Evolutionary conservation across 345 rosid species (phyloP), one percentile per base, ranked within the genome.

Genomic region (Noccaea bulbosa): DNA sequence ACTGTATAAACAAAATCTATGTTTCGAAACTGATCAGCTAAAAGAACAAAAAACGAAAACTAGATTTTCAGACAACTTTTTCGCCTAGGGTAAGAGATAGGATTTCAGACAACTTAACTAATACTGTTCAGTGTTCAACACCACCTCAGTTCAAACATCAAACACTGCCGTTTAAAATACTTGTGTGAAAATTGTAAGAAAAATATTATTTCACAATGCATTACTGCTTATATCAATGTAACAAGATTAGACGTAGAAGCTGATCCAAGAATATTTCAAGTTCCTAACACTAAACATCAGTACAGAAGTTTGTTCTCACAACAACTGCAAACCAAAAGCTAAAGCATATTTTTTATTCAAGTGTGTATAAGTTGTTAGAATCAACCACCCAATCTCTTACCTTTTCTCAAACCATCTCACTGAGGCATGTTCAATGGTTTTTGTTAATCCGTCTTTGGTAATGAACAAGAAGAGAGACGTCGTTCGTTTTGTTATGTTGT

Each of bases 341-440:
- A 32, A 20, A 8, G 33, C 17, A 30, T 47, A 62, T 72, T 72
- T 46, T 49, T 73, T 73, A 73, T 73, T 67, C 8, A 33, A 27
- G 55, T 74, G 78, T 74, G 67, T 74, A 74, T 74, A 66, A 48
- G 53, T 59, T 74, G 41, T 50, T 74, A 58, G 58, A 50, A 44
- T 22, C 56, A 44, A 44, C 33, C 56, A 44, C 33, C 56, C 53
- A 56, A 30, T 27, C 45, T 20, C 71, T 38, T 65, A 46, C 58
- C 58, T 34, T 71, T 49, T 24, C 34, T 62, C 10, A 41, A 35
- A 50, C 15, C 37, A 32, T 50, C 51, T 9, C 50, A 61, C 24
- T 0, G 34, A 47, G 33, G 12, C 53, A 57, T 65, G 60, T 43
- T 57, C 47, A 32, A 65, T 15, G 57, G 44, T 46, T 14, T 17